Conservation (phyloP, 2,329 filamentous ascomycete species). For the Ophiobolus disseminans region DNA sequence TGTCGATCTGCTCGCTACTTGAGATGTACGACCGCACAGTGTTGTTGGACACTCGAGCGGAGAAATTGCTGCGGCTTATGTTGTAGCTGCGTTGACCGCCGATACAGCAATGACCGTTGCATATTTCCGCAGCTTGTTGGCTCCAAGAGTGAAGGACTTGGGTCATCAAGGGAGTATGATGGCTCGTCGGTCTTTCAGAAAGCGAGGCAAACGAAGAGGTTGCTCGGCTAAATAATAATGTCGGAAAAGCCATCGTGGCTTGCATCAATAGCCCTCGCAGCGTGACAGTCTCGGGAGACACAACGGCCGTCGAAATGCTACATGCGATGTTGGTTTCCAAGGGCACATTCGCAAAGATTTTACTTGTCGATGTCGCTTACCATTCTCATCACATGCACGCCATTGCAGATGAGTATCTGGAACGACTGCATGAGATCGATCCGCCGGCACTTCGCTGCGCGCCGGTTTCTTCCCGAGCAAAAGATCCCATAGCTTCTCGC, state of each 20-base stretch:
- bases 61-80: conserved; percentile 37
- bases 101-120: conserved; percentile 19
- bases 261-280: conserved; percentile 51
- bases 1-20: conserved; percentile 22
- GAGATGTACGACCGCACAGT: conserved; percentile 18
- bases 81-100: conserved; percentile 14
- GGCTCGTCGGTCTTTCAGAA: conserved; percentile 39
- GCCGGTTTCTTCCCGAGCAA: too few relatives aligned
- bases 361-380: conserved; percentile 55
- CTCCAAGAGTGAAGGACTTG: conserved; percentile 10
- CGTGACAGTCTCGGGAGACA: conserved; percentile 56
- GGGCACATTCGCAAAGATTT: conserved; percentile 48
- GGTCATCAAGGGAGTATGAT: conserved; percentile 32
- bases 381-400: conserved; percentile 54
- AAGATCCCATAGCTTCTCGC: too few relatives aligned
- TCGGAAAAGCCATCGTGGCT: conserved; percentile 29
- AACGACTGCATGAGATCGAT: conserved; percentile 6
- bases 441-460: conserved; percentile 27
- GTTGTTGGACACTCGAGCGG: conserved; percentile 37
- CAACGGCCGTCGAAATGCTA: conserved; percentile 44
- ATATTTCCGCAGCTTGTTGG: conserved; percentile 16
- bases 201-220: conserved; percentile 10
- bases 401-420: conserved; percentile 24
- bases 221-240: conserved; percentile 6
- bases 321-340: conserved; percentile 42